Evolutionary conservation across 2,329 filamentous ascomycete genomes (phyloP).

Genomic region (Helicocarpus griseus): DNA sequence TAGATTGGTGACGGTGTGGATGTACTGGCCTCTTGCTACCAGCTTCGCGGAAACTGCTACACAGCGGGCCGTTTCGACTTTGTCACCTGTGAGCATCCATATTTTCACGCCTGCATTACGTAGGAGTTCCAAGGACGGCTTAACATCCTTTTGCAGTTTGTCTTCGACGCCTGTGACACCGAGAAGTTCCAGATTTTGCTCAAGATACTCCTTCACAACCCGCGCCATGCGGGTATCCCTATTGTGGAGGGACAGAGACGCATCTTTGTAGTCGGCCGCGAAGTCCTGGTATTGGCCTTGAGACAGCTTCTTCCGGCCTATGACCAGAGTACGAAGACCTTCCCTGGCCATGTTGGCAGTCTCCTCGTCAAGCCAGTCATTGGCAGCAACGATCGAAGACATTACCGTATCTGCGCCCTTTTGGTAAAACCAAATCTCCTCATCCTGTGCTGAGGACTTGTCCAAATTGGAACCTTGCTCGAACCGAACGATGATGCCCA

Average conservation of each 20-base stretch:
- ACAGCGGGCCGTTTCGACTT: constrained; percentile 93
- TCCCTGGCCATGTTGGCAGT: constrained; percentile 99
- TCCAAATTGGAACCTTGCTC: constrained; percentile 46
- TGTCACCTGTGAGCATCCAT: constrained; percentile 99
- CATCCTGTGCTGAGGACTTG: constrained; percentile 41
- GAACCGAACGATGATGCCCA: constrained; percentile 94
- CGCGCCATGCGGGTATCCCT: constrained; percentile 74
- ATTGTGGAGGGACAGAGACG: constrained; percentile 67
- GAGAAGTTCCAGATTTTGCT: constrained; percentile 79
- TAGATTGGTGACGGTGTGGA: constrained; percentile 82
- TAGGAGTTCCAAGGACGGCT: constrained; percentile 84
- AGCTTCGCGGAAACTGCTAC: constrained; percentile 92
- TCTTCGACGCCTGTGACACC: constrained; percentile 98
- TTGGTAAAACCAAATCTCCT: constrained; percentile 97
- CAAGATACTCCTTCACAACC: constrained; percentile 70
- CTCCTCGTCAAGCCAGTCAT: constrained; percentile 98
- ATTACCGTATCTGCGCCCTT: constrained; percentile 98
- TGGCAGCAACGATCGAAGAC: constrained; percentile 86
- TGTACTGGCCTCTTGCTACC: constrained; percentile 86
- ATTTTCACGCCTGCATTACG: constrained; percentile 98
- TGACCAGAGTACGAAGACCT: constrained; percentile 83
- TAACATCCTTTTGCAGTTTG: constrained; percentile 90
- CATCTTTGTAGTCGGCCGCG: constrained; percentile 61
- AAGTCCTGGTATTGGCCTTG: constrained; percentile 73
- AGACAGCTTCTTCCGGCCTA: constrained; percentile 83